Base-by-base conservation (phyloP, 441 rosid genomes). In the Francoa sonchifolia region DNA sequence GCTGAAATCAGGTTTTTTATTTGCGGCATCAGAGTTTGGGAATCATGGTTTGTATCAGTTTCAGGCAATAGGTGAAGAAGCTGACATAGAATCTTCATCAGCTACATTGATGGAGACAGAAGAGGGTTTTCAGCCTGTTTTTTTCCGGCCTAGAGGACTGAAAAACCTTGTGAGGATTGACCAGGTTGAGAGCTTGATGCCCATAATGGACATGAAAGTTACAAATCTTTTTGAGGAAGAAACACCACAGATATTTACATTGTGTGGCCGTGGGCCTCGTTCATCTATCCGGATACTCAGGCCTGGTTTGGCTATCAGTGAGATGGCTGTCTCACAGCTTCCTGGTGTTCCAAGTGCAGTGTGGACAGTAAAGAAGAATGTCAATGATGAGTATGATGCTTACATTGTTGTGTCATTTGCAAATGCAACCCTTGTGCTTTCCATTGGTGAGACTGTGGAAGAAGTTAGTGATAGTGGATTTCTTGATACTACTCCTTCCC, bases 261-360 rank as follows among this genome's bases (percentile, higher is more conserved):
- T 89, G 8, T 85, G 95, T 54, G 96, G 96, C 0, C 77, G 95
- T 16, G 97, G 97, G 54, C 90, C 97, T 20, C 86, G 97, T 23
- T 89, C 97, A 3, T 79, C 95, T 5, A 57, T 88, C 31, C 79
- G 97, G 74, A 84, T 89, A 52, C 52, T 89, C 34, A 79, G 92
- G 49, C 92, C 98, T 12, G 96, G 98, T 31, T 71, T 89, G 69
- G 98, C 98, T 37, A 71, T 89, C 39, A 74, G 79, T 40, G 98
- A 89, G 67, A 89, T 89, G 98, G 98, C 89, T 35, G 98, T 85
- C 39, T 89, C 98, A 15, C 94, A 76, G 82, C 98, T 89, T 66
- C 98, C 98, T 54, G 98, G 96, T 52, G 76, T 85, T 42, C 96
- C 96, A 2, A 89, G 89, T 77, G 98, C 96, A 17, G 96, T 85